phyloP scores from a whole-genome alignment of 176 grass and related monocot genomes.

The Pontederia crassipes region DNA sequence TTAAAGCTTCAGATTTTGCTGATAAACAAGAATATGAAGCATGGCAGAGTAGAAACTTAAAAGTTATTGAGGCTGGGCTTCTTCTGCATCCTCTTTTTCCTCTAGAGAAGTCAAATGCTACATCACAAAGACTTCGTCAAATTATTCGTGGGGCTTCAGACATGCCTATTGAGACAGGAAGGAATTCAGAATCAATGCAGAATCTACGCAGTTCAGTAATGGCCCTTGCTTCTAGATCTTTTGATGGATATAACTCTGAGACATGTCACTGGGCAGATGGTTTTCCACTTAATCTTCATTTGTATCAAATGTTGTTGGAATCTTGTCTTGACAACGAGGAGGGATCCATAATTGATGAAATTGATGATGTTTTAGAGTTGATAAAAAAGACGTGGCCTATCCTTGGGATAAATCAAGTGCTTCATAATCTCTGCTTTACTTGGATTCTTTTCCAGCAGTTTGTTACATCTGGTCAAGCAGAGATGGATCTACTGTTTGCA shows the following conservation, averaged over 20 bases:
- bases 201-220: slow-evolving; percentile 63
- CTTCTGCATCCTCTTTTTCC: slow-evolving; percentile 68
- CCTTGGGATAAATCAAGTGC: slow-evolving; percentile 72
- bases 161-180: slow-evolving; percentile 77
- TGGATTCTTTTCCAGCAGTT: slow-evolving; percentile 90
- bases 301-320: slow-evolving; percentile 92
- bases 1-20: slow-evolving; percentile 82
- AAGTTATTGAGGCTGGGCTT: slow-evolving; percentile 79
- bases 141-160: slow-evolving; percentile 64
- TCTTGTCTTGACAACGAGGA: slow-evolving; percentile 83
- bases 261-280: slow-evolving; percentile 96
- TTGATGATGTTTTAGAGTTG: slow-evolving; percentile 87
- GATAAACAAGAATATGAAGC: slow-evolving; percentile 67
- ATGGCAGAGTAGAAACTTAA: slow-evolving; percentile 76
- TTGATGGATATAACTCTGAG: slow-evolving; percentile 69
- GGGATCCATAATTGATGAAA: slow-evolving; percentile 81
- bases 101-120: slow-evolving; percentile 58
- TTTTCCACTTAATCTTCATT: slow-evolving; percentile 76
- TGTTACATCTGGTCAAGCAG: slow-evolving; percentile 64
- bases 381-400: slow-evolving; percentile 96
- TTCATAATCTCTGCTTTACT: slow-evolving; percentile 96
- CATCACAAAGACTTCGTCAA: slow-evolving; percentile 64
- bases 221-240: slow-evolving; percentile 53
- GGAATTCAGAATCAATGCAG: slow-evolving; percentile 90
- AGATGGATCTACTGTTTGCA: slow-evolving; percentile 77